phyloP scores from a whole-genome alignment of 495 filamentous ascomycete species.

The Tuber calosporum region DNA sequence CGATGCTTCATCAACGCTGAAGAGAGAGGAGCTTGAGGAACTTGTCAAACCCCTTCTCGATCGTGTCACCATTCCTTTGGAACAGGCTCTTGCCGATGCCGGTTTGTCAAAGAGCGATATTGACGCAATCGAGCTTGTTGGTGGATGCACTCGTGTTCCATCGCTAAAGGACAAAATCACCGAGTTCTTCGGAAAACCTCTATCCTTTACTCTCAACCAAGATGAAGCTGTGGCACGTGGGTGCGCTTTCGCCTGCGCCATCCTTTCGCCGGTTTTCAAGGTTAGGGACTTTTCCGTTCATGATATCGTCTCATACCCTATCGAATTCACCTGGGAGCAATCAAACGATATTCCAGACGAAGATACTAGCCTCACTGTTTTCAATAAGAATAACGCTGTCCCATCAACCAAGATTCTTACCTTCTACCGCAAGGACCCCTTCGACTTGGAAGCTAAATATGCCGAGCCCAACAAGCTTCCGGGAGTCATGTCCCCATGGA shows the following conservation, averaged over 20 bases:
- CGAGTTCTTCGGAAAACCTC: conserved; percentile 79
- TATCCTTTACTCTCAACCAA: conserved; percentile 97
- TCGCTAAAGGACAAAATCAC: conserved; percentile 82
- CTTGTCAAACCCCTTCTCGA: conserved; percentile 79
- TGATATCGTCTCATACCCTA: conserved; percentile 95
- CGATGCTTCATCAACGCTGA: conserved; percentile 81
- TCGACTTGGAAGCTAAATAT: conserved; percentile 93
- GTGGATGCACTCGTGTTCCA: conserved; percentile 91
- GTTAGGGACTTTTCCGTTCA: conserved; percentile 96
- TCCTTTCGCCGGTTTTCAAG: conserved; percentile 95
- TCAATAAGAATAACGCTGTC: conserved; percentile 95
- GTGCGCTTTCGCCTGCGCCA: conserved; percentile 96
- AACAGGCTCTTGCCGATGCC: conserved; percentile 86
- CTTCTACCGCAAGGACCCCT: conserved; percentile 96
- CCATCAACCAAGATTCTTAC: conserved; percentile 99
- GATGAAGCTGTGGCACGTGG: conserved; percentile 96
- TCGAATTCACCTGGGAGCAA: conserved; percentile 99
- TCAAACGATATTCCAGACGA: conserved; percentile 97
- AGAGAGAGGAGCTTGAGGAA: conserved; percentile 87
- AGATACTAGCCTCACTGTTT: conserved; percentile 94
- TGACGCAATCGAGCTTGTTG: conserved; percentile 86
- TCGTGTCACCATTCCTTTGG: conserved; percentile 63
- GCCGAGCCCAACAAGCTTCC: conserved; percentile 80
- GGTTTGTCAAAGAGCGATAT: conserved; percentile 86
- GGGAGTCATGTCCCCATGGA: conserved; percentile 87